Evolutionary conservation across 805 yeast genomes (phyloP), one percentile per base, ranked within the genome.

Genomic region (Hanseniaspora lachancei): DNA sequence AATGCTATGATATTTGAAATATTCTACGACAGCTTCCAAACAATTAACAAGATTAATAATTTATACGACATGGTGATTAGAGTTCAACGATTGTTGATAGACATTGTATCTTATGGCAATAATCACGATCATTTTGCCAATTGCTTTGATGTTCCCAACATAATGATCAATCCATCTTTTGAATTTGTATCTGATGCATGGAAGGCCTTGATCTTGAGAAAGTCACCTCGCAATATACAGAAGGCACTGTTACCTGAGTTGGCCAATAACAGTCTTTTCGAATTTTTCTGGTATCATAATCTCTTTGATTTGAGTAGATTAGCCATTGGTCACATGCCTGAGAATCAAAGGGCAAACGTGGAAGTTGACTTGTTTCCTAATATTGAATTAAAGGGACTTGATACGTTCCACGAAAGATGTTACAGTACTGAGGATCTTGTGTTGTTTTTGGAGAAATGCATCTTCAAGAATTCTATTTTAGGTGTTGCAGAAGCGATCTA

Each of bases 401-500:
- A 41, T 7, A 41, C 23, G 2, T 41, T 41, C 10, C 23, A 41
- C 1, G 38, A 54, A 60, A 4, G 48, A 47, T 6, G 58, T 62
- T 18, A 42, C 62, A 1, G 52, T 40, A 1, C 60, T 59, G 5
- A 69, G 68, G 40, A 60, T 69, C 13, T 59, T 60, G 32, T 50
- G 63, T 1, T 24, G 18, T 77, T 87, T 49, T 63, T 87, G 38
- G 82, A 82, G 58, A 66, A 68, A 54, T 87, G 96, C 66, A 61
- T 87, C 7, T 67, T 89, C 13, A 96, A 96, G 12, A 73, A 97
- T 60, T 75, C 82, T 3, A 66, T 84, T 2, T 88, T 84, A 60
- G 86, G 96, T 0, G 80, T 95, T 0, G 77, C 82, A 59, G 97
- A 89, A 69, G 95, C 96, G 0, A 72, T 84, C 0, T 89, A 71